Evolutionary conservation across 179 eudicot species (phyloP).

Genomic region (Amaranthus tricolor): DNA sequence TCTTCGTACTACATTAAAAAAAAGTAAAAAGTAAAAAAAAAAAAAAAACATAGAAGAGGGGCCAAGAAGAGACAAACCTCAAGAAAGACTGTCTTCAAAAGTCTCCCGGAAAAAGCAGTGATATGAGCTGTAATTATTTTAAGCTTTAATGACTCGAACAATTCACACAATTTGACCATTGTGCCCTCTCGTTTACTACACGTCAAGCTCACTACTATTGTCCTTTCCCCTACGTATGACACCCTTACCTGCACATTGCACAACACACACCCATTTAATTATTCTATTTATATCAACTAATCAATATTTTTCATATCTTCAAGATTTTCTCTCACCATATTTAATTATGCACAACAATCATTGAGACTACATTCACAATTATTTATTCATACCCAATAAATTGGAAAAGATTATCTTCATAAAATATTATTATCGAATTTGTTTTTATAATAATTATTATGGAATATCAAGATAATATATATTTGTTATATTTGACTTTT

Average conservation of each 20-base stretch:
- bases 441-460: no score
- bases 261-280: background rate
- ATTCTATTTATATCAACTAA: background rate
- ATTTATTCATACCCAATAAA: no score
- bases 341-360: conserved; percentile 8
- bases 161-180: conserved; percentile 62
- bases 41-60: no score
- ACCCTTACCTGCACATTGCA: conserved; percentile 49
- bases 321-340: no score
- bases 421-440: no score
- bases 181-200: conserved; percentile 58
- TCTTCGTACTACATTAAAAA: no score
- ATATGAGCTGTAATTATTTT: conserved; percentile 59
- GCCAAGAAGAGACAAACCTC: conserved; percentile 45
- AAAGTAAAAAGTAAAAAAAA: no score
- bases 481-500: no score
- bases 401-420: no score
- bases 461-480: no score
- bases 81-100: conserved; percentile 60
- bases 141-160: conserved; percentile 72
- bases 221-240: conserved; percentile 59
- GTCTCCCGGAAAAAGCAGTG: conserved; percentile 52
- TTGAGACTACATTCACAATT: background rate
- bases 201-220: conserved; percentile 59
- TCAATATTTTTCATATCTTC: background rate